These are phyloP conservation scores for Ramularia collo-cygni DNA, from an alignment of 2,329 filamentous ascomycete species.

Conservation along the genomic window DNA sequence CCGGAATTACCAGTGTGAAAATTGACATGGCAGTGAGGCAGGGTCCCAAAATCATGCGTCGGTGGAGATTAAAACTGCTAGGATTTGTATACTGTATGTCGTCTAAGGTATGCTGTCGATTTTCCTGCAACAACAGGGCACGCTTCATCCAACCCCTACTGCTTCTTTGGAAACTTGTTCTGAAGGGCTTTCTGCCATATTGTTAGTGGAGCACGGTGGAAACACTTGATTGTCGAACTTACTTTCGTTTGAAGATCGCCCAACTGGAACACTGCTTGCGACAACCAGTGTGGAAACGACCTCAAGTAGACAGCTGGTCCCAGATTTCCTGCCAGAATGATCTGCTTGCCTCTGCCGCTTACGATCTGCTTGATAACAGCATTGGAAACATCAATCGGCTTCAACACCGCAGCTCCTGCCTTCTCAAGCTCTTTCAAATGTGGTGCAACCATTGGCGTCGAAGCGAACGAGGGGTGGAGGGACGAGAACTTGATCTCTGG, in stretches of 20 bases:
- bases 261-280: constrained; percentile 10
- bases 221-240: too few relatives aligned
- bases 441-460: constrained; percentile 34
- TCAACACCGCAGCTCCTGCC: constrained; percentile 29
- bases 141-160: too few relatives aligned
- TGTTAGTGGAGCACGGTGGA: too few relatives aligned
- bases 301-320: constrained; percentile 10
- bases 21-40: too few relatives aligned
- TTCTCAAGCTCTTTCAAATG: constrained; percentile 29
- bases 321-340: constrained; percentile 31
- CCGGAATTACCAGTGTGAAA: too few relatives aligned
- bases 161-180: too few relatives aligned
- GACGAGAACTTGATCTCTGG: constrained; percentile 39
- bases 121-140: too few relatives aligned
- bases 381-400: constrained; percentile 35
- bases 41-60: too few relatives aligned
- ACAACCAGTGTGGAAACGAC: constrained; percentile 11
- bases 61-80: too few relatives aligned
- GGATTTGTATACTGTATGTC: too few relatives aligned
- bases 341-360: constrained; percentile 34
- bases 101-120: too few relatives aligned
- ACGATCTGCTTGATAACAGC: constrained; percentile 40
- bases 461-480: constrained; percentile 38
- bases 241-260: constrained; percentile 2
- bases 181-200: too few relatives aligned